A percentile compares a stretch with the other conserved stretches of the same genome.
Conservation (phyloP, 2,329 filamentous ascomycete species). For the Aspergillus sp. region DNA sequence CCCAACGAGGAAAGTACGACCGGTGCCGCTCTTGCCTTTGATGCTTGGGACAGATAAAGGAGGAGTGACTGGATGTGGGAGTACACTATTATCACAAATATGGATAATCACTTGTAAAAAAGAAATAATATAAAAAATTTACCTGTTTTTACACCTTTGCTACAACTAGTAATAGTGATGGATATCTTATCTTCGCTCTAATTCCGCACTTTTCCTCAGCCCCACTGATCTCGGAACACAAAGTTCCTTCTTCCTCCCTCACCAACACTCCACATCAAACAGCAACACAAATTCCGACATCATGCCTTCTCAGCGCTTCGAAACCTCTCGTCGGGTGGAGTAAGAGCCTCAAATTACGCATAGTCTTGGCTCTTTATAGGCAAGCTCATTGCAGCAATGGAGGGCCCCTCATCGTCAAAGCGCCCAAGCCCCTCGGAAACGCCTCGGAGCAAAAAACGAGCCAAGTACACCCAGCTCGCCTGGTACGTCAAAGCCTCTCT, state of each 20-base stretch:
- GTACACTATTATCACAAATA: not conserved
- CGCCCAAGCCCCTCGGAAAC: slow-evolving; percentile 23
- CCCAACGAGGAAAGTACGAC: too few species aligned
- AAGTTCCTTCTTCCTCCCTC: not conserved
- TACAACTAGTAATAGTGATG: not conserved
- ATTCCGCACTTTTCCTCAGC: slow-evolving; percentile 8
- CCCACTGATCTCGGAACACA: slow-evolving; percentile 5
- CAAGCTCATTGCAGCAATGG: slow-evolving; percentile 13
- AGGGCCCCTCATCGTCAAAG: slow-evolving; percentile 4
- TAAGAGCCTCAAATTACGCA: not conserved
- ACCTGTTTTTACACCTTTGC: not conserved
- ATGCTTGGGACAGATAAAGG: not conserved
- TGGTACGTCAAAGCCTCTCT: slow-evolving; percentile 30
- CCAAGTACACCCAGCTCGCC: slow-evolving; percentile 42
- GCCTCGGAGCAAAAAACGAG: slow-evolving; percentile 35
- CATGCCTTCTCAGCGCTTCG: not conserved
- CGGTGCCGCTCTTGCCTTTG: not conserved
- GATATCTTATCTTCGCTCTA: not conserved
- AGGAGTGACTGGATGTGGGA: not conserved
- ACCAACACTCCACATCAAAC: not conserved
- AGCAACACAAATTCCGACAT: not conserved
- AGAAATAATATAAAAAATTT: too few species aligned
- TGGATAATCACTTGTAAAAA: too few species aligned
- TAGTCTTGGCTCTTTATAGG: not conserved
- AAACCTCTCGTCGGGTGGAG: not conserved